Base-by-base conservation (phyloP, 2,329 filamentous ascomycete genomes). In the Hypoxylon sp. region DNA sequence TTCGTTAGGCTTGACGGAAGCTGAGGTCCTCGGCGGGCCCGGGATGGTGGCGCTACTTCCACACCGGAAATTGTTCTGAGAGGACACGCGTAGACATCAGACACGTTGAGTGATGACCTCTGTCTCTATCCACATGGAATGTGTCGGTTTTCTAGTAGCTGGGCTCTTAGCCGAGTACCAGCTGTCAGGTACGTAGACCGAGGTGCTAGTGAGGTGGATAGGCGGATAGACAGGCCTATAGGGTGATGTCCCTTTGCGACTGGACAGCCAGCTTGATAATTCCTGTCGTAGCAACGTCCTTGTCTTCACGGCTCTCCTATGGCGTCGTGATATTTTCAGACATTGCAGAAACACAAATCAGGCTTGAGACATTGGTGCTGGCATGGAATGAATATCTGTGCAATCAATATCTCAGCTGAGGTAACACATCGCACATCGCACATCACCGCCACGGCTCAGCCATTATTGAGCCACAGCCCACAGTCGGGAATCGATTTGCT, bases 401-500 rank as follows among this genome's bases (percentile, higher is more conserved):
- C n/a, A n/a, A n/a, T n/a, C n/a, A n/a, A n/a, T n/a, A n/a, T n/a
- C n/a, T n/a, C n/a, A n/a, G n/a, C n/a, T n/a, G n/a, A n/a, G n/a
- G n/a, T n/a, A n/a, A n/a, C n/a, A n/a, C n/a, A n/a, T n/a, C n/a
- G n/a, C n/a, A n/a, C n/a, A n/a, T n/a, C n/a, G n/a, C n/a, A n/a
- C n/a, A n/a, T n/a, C n/a, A 29, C 27, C 27, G 27, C 40, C 46
- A 56, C 54, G 17, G 37, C 26, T 51, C 35, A 31, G 38, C 48
- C 48, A 43, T 40, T 10, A 10, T 48, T 45, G 27, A 55, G 52
- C 56, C 56, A 59, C 56, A 51, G n/a, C 18, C 26, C n/a, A n/a
- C n/a, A n/a, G n/a, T n/a, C n/a, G n/a, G 58, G 59, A 62, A 52
- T 48, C 48, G 43, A 55, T 43, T 35, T 10, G 40, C 21, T 37